Base-by-base conservation (phyloP, 2,329 filamentous ascomycete species). In the Colletotrichum chrysophilum region DNA sequence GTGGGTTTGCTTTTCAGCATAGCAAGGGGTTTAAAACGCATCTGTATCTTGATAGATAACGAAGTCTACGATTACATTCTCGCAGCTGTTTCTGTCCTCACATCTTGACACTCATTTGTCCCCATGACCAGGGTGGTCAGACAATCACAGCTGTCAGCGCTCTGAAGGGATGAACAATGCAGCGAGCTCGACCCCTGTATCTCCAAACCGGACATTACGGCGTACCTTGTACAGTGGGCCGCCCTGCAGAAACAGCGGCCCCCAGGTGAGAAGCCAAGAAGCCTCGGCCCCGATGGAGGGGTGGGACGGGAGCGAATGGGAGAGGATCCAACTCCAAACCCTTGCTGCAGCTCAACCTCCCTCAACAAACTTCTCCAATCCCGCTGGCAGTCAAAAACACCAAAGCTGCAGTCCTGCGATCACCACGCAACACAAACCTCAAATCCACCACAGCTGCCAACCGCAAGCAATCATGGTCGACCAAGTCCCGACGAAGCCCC, bases 401-500 rank as follows among this genome's bases (percentile, higher is more conserved):
- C 43, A 21, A 13, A 52, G 43, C 52, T 52, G 16, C 21, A 28
- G 8, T 16, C n/a, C 38, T 36, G 12, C 26, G 34, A 66, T 48
- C 38, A 34, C 56, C 30, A 62, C 26, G 43, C 16, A 43, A 21
- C 10, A 52, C 30, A n/a, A 14, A 36, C 10, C 62, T 18, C 36
- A 18, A 48, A 10, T n/a, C 24, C 1, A 66, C 34, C 14, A 48
- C 36, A 64, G 26, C 18, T 34, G 16, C 24, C 9, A 48, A 10
- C 21, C n/a, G 13, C 32, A 43, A 60, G 26, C 32, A 55, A 48
- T 32, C 30, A 78, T 78, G 77, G 76, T 76, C 43, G 77, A 78
- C 76, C 60, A 74, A 61, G 71, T 69, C 38, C 76, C 76, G 66
- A 75, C 70, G 12, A 75, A 77, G 77, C 75, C 77, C 61, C 76